A percentile compares a stretch with the other conserved stretches of the same genome.
Evolutionary conservation across 768 basidiomycete genomes (phyloP).

Genomic region (Tremella yokohamensis): DNA sequence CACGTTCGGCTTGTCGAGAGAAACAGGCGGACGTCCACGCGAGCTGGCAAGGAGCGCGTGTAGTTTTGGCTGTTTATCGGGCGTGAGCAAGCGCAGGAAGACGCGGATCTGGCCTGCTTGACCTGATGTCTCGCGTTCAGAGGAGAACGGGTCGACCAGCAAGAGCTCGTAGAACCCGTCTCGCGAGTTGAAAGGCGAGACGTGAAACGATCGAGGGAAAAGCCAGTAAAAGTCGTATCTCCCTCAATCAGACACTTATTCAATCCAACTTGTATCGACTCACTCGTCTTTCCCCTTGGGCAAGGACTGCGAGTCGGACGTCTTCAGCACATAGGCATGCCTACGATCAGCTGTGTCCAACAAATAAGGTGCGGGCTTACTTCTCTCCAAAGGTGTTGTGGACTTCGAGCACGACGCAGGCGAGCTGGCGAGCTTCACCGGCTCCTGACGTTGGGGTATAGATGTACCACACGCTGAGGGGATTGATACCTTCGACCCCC

Average conservation of each 20-base stretch:
- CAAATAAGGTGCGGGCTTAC: slow-evolving; percentile 18
- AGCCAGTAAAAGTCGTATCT: slow-evolving; percentile 62
- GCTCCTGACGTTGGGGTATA: slow-evolving; percentile 50
- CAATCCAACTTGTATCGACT: not conserved
- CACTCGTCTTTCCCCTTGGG: slow-evolving; percentile 16
- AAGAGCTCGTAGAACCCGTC: slow-evolving; percentile 64
- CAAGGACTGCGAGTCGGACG: slow-evolving; percentile 9
- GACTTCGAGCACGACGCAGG: slow-evolving; percentile 60
- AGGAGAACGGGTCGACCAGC: slow-evolving; percentile 56
- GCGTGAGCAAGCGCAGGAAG: slow-evolving; percentile 42
- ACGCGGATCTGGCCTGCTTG: slow-evolving; percentile 7
- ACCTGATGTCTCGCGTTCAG: slow-evolving; percentile 16
- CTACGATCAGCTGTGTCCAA: not conserved
- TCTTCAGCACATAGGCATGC: slow-evolving; percentile 30
- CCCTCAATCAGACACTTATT: not conserved
- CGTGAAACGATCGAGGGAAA: slow-evolving; percentile 66
- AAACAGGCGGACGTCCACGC: slow-evolving; percentile 53
- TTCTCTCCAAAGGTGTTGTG: slow-evolving; percentile 74
- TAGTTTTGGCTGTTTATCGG: slow-evolving; percentile 56
- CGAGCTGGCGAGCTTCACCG: slow-evolving; percentile 13
- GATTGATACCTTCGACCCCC: slow-evolving; percentile 69
- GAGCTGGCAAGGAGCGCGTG: slow-evolving; percentile 57
- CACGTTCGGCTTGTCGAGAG: slow-evolving; percentile 26
- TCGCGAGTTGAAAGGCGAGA: slow-evolving; percentile 72
- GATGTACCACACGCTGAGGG: slow-evolving; percentile 66